phyloP scores from a whole-genome alignment of 176 grass and related monocot genomes.

The Triticum timopheevii region DNA sequence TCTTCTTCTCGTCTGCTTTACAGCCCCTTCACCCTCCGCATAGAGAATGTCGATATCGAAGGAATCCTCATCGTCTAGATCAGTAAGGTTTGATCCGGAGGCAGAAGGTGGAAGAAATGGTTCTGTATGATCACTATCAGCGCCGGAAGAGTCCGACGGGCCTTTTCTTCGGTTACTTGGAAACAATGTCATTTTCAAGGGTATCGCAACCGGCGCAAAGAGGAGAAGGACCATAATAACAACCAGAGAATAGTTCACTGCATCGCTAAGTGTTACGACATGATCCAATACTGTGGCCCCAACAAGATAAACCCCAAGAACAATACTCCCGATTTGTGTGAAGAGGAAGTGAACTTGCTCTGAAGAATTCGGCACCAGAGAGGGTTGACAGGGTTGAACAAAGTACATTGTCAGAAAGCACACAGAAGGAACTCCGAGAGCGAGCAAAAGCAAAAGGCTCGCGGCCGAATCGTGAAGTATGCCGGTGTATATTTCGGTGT shows the following conservation, averaged over 20 bases:
- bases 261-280: slow-evolving; percentile 41
- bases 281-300: slow-evolving; percentile 55
- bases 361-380: slow-evolving; percentile 56
- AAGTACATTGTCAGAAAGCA: slow-evolving; percentile 85
- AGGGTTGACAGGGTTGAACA: slow-evolving; percentile 75
- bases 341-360: slow-evolving; percentile 78
- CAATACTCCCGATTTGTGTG: slow-evolving; percentile 57
- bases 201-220: slow-evolving; percentile 76
- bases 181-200: slow-evolving; percentile 95
- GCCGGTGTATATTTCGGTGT: slow-evolving; percentile 74
- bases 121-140: slow-evolving; percentile 45
- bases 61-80: slow-evolving; percentile 56
- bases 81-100: slow-evolving; percentile 45
- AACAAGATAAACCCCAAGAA: slow-evolving; percentile 84
- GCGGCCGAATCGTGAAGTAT: slow-evolving; percentile 60
- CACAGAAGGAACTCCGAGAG: slow-evolving; percentile 64
- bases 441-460: slow-evolving; percentile 61
- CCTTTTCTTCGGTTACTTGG: slow-evolving; percentile 43
- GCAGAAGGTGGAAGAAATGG: slow-evolving; percentile 55
- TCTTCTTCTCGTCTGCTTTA: slow-evolving; percentile 73
- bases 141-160: neutral
- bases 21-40: slow-evolving; percentile 84
- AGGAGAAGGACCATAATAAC: slow-evolving; percentile 66
- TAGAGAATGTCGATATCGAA: slow-evolving; percentile 75
- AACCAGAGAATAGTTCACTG: slow-evolving; percentile 57